Evolutionary conservation across 345 rosid species (phyloP), one percentile per base, ranked within the genome.

Genomic region (Theobroma cacao): DNA sequence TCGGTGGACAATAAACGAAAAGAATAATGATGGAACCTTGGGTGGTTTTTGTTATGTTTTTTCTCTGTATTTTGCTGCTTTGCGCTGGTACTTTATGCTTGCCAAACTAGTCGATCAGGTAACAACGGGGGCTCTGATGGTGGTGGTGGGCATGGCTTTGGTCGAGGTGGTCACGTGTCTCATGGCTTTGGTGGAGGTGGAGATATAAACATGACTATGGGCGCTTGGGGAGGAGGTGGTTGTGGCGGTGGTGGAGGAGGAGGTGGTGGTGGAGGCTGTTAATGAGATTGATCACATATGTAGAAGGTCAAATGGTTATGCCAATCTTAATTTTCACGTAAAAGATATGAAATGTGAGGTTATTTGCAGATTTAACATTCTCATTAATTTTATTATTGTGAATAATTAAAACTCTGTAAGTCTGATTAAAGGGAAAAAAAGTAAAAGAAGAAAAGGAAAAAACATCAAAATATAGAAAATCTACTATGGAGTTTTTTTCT

Each of bases 21-120:
- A n/a, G 31, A 66, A 40, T 26, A 5, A 13, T 12, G 47, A 75
- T 70, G 83, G 74, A 80, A 63, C 26, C 14, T 3, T 76, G 80
- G 74, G 45, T 8, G 24, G 41, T 43, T 52, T 5, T 52, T 15
- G 20, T 80, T 45, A 61, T 75, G n/a, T 48, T 24, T 26, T 14
- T 56, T 60, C 36, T 47, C 67, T 38, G 41, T 24, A 9, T 13
- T 76, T 30, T n/a, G n/a, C n/a, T n/a, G n/a, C 28, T 52, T 28
- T 30, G 65, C 40, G 4, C n/a, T 53, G 26, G 1, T 17, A 5
- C 40, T 52, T 33, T 7, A 75, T 1, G n/a, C 15, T 60, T 40
- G 64, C n/a, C 26, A 60, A 47, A 2, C n/a, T n/a, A n/a, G 4
- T 1, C 7, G 3, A 22, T 63, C 68, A 17, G 15, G 20, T 75